These are phyloP conservation scores for Jacaranda mimosifolia DNA, from an alignment of 257 asterid species.

Conservation along the genomic window DNA sequence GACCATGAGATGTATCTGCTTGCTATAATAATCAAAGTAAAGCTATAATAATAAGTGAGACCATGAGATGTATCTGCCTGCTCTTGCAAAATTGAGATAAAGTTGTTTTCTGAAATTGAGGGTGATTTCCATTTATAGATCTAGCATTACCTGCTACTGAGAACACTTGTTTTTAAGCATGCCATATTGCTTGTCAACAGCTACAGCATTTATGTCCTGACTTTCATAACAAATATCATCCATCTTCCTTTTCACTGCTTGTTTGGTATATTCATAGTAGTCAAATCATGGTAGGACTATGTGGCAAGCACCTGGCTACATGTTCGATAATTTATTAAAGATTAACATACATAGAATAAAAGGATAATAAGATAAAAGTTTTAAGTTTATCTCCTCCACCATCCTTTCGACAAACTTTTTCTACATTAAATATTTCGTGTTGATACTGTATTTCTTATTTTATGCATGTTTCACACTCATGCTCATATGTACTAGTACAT, in stretches of 20 bases:
- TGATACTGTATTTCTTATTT: neutral
- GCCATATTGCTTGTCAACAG: neutral
- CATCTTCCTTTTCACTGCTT: neutral
- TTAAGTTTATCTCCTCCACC: neutral
- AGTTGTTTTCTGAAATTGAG: neutral
- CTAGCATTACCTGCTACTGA: neutral
- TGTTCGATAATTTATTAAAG: neutral
- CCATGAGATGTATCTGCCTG: too few relatives aligned
- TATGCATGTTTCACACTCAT: neutral
- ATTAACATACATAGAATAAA: neutral
- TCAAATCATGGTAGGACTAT: neutral
- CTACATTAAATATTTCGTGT: neutral
- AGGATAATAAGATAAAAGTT: neutral
- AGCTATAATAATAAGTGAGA: too few relatives aligned
- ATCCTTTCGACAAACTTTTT: neutral
- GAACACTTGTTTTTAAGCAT: neutral
- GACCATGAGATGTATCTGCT: neutral
- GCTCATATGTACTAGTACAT: neutral
- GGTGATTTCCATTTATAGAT: neutral
- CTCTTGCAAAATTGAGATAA: slow-evolving; percentile 6
- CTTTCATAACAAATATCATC: neutral
- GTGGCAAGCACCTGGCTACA: neutral
- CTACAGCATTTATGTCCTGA: neutral
- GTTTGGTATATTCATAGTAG: neutral
- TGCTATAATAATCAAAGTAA: too few relatives aligned